These are phyloP conservation scores for Kazachstania martiniae DNA, from an alignment of 805 yeast species.

Conservation along the genomic window DNA sequence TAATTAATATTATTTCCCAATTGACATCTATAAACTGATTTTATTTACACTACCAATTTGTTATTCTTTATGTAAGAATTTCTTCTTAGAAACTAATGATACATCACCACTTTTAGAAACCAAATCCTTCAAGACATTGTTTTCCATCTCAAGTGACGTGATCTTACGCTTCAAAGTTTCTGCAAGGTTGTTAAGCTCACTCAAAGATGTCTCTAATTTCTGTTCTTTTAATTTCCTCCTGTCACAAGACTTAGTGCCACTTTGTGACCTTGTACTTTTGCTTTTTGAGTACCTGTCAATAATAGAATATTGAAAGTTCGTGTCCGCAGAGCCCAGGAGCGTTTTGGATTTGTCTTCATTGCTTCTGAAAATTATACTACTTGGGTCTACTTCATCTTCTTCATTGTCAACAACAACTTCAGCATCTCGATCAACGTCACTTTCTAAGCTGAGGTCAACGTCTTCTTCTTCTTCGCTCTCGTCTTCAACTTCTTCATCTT, in stretches of 20 bases:
- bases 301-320: neutral
- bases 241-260: constrained; percentile 7
- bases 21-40: too few relatives aligned
- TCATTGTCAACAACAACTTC: too few relatives aligned
- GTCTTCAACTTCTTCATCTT: neutral
- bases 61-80: neutral
- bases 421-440: neutral
- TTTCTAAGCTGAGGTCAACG: neutral
- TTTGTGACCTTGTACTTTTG: constrained; percentile 31
- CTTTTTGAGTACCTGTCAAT: neutral
- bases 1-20: too few relatives aligned
- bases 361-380: too few relatives aligned
- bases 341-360: too few relatives aligned
- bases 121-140: constrained; percentile 68
- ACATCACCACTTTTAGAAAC: constrained; percentile 54
- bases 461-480: too few relatives aligned
- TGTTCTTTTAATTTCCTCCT: constrained; percentile 89
- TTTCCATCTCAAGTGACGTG: constrained; percentile 87
- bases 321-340: too few relatives aligned
- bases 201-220: constrained; percentile 71
- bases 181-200: constrained; percentile 62
- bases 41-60: neutral
- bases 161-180: constrained; percentile 58
- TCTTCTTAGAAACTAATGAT: constrained; percentile 24
- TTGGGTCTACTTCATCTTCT: neutral